Conservation (phyloP, 768 basidiomycete genomes). For the Serendipita indica region DNA sequence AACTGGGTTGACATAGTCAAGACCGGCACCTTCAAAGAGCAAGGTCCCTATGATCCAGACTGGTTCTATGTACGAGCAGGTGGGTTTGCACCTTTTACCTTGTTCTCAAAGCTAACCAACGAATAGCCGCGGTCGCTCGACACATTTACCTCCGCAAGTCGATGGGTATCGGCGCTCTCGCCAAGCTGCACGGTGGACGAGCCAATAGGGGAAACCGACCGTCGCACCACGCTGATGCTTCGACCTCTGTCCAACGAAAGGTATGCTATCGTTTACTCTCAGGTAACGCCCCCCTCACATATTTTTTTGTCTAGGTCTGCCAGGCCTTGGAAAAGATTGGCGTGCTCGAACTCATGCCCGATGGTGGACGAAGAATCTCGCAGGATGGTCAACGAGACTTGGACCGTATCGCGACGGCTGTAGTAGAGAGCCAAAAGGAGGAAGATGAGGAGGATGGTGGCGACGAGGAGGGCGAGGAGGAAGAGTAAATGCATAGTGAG, state of each 20-base stretch:
- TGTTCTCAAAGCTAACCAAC: not conserved
- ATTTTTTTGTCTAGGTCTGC: constrained; percentile 28
- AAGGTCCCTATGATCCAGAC: constrained; percentile 96
- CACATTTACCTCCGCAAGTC: constrained; percentile 99
- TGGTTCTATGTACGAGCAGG: constrained; percentile 99
- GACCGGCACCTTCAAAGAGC: constrained; percentile 94
- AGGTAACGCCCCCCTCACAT: not conserved
- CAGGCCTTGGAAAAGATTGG: constrained; percentile 98
- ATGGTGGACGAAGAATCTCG: constrained; percentile 89
- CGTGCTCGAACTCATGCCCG: constrained; percentile 83
- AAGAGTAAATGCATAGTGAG: constrained; percentile 27
- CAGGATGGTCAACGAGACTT: constrained; percentile 95
- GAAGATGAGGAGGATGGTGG: constrained; percentile 65
- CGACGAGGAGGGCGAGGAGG: constrained; percentile 46
- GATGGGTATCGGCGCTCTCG: constrained; percentile 83
- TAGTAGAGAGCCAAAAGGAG: constrained; percentile 63
- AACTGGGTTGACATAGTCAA: constrained; percentile 98
- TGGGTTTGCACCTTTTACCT: constrained; percentile 28
- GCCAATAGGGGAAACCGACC: constrained; percentile 95
- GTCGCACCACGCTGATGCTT: constrained; percentile 79
- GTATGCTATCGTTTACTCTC: constrained; percentile 23
- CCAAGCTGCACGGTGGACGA: constrained; percentile 92
- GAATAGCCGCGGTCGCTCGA: constrained; percentile 80
- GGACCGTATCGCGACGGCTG: constrained; percentile 84
- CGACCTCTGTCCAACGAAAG: constrained; percentile 83